Evolutionary conservation across 1,284 basidiomycete species (phyloP).

Genomic region (Naganishia sp.): DNA sequence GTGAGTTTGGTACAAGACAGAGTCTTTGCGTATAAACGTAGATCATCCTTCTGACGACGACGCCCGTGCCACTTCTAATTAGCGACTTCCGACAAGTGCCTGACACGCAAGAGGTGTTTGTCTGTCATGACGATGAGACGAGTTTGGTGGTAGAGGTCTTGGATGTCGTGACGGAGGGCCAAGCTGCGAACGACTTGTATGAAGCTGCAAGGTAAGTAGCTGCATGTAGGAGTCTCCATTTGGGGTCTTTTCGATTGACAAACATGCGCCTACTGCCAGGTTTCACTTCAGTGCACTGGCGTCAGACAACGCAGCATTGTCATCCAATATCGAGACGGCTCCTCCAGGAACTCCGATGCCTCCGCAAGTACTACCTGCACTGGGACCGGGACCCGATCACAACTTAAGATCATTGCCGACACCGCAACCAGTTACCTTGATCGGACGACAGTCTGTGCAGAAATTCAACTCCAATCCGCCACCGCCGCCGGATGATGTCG

Average conservation of each 20-base stretch:
- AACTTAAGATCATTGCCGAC: slow-evolving; percentile 59
- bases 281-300: slow-evolving; percentile 91
- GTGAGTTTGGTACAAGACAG: slow-evolving; percentile 58
- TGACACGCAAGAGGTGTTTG: slow-evolving; percentile 93
- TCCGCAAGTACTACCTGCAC: slow-evolving; percentile 30
- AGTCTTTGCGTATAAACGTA: not conserved
- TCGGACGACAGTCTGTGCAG: slow-evolving; percentile 68
- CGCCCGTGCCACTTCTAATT: slow-evolving; percentile 29
- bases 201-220: slow-evolving; percentile 70
- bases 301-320: slow-evolving; percentile 80
- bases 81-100: slow-evolving; percentile 90
- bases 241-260: not conserved
- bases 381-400: slow-evolving; percentile 31
- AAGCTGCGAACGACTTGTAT: slow-evolving; percentile 48
- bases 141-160: slow-evolving; percentile 87
- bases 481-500: slow-evolving; percentile 64
- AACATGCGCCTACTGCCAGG: slow-evolving; percentile 54
- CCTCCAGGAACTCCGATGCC: slow-evolving; percentile 37
- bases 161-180: slow-evolving; percentile 65
- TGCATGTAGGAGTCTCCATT: not conserved
- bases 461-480: slow-evolving; percentile 68
- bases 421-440: slow-evolving; percentile 60
- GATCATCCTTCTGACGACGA: not conserved
- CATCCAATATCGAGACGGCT: slow-evolving; percentile 55
- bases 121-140: slow-evolving; percentile 68